A percentile compares a stretch with the other conserved stretches of the same genome.
phyloP scores from a whole-genome alignment of 2,329 filamentous ascomycete species.

The Dothistroma septosporum region DNA sequence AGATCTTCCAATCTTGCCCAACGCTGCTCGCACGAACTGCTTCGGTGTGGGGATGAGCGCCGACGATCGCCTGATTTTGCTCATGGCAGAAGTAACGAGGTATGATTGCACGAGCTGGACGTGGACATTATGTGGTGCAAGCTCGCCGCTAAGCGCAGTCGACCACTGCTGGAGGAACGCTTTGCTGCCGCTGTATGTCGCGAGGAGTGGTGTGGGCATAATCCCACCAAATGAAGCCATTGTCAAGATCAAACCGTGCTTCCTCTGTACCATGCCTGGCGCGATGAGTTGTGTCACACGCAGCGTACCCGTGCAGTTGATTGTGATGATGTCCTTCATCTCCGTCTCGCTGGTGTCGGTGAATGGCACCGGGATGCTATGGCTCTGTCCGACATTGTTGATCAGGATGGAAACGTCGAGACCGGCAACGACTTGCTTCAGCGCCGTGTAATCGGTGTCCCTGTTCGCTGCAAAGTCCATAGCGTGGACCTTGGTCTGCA shows the following conservation, averaged over 20 bases:
- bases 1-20: slow-evolving; percentile 74
- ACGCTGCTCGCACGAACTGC: slow-evolving; percentile 71
- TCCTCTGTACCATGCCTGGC: slow-evolving; percentile 78
- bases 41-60: slow-evolving; percentile 75
- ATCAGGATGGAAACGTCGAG: slow-evolving; percentile 77
- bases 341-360: slow-evolving; percentile 72
- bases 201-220: slow-evolving; percentile 84
- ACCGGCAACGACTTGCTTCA: slow-evolving; percentile 62
- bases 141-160: slow-evolving; percentile 74
- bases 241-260: slow-evolving; percentile 83
- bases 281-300: slow-evolving; percentile 81
- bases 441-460: slow-evolving; percentile 71
- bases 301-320: slow-evolving; percentile 90
- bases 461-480: slow-evolving; percentile 88
- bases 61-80: slow-evolving; percentile 80
- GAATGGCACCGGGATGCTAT: slow-evolving; percentile 89
- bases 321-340: slow-evolving; percentile 83
- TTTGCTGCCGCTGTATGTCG: slow-evolving; percentile 96
- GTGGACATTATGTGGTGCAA: slow-evolving; percentile 73
- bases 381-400: slow-evolving; percentile 96
- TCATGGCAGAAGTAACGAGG: slow-evolving; percentile 93
- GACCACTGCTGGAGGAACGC: slow-evolving; percentile 98
- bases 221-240: slow-evolving; percentile 97
- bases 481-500: slow-evolving; percentile 72
- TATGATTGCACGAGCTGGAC: slow-evolving; percentile 92